Evolutionary conservation across 805 yeast genomes (phyloP).

Genomic region (Metschnikowia drakensbergensis): DNA sequence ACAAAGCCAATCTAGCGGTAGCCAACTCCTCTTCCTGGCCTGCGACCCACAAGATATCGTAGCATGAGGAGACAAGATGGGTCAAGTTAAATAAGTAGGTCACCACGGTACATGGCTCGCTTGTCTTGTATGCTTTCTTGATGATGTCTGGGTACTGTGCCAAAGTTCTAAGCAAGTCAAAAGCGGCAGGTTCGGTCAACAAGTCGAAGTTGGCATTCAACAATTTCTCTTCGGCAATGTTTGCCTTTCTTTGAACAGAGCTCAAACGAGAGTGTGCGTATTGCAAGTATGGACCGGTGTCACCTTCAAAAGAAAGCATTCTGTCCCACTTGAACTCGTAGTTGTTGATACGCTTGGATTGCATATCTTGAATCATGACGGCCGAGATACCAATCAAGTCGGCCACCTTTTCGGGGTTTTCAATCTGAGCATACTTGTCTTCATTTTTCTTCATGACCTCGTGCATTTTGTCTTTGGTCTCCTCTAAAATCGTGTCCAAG

Average conservation of each 20-base stretch:
- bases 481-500: constrained; percentile 88
- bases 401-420: constrained; percentile 90
- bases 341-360: constrained; percentile 92
- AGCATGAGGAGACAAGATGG: constrained; percentile 93
- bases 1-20: constrained; percentile 86
- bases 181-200: constrained; percentile 69
- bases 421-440: constrained; percentile 86
- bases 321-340: constrained; percentile 97
- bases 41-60: constrained; percentile 93
- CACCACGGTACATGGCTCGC: constrained; percentile 91
- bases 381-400: constrained; percentile 96
- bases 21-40: constrained; percentile 89
- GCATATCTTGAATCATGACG: constrained; percentile 99
- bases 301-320: constrained; percentile 98
- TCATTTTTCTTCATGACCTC: constrained; percentile 93
- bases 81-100: constrained; percentile 89
- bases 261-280: constrained; percentile 97
- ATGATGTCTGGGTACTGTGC: constrained; percentile 90
- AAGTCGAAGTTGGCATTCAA: constrained; percentile 53
- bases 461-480: constrained; percentile 90
- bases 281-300: constrained; percentile 97
- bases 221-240: constrained; percentile 38
- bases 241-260: constrained; percentile 87
- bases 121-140: constrained; percentile 74
- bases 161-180: constrained; percentile 66